A percentile compares a stretch with the other conserved stretches of the same genome.
Evolutionary conservation across 2,329 filamentous ascomycete genomes (phyloP).

Genomic region (Neonectria neomacrospora): DNA sequence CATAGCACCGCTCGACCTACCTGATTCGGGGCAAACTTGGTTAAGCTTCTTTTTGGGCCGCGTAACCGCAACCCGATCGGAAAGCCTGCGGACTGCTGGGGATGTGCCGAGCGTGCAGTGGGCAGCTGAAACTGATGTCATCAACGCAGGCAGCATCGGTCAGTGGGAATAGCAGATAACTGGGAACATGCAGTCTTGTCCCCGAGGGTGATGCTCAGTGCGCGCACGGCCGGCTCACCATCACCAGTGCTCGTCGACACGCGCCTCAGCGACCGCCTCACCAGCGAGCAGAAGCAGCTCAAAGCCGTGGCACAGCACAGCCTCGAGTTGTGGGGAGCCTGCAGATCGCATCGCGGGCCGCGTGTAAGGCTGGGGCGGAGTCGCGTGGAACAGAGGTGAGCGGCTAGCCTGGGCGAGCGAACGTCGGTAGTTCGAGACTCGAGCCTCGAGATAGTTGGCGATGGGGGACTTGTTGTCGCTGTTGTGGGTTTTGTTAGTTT

Average conservation of each 20-base stretch:
- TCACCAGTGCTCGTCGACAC: constrained; percentile 2
- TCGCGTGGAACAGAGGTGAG: constrained; percentile 5
- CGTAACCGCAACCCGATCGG: constrained; percentile 18
- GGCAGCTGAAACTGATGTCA: constrained; percentile 43
- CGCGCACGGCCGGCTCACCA: background rate
- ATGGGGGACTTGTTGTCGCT: background rate
- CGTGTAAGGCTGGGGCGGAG: constrained; percentile 45
- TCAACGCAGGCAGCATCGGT: constrained; percentile 12
- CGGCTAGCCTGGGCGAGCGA: background rate
- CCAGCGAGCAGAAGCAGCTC: background rate
- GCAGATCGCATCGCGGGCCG: constrained; percentile 38
- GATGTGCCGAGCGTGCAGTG: constrained; percentile 25
- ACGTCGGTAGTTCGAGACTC: background rate
- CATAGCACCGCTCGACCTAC: constrained; percentile 9
- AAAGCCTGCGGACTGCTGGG: constrained; percentile 22
- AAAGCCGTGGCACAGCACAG: constrained; percentile 30
- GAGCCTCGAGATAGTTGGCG: background rate
- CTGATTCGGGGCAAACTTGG: constrained; percentile 9
- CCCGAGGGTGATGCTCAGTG: background rate
- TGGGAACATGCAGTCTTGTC: background rate
- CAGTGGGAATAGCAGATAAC: constrained; percentile 8
- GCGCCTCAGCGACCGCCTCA: background rate
- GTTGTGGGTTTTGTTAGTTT: background rate
- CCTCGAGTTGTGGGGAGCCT: constrained; percentile 38
- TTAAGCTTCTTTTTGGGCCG: constrained; percentile 33